These are phyloP conservation scores for Phytophthora pisi DNA, from an alignment of 352 stramenopile genomes.

Conservation along the genomic window DNA sequence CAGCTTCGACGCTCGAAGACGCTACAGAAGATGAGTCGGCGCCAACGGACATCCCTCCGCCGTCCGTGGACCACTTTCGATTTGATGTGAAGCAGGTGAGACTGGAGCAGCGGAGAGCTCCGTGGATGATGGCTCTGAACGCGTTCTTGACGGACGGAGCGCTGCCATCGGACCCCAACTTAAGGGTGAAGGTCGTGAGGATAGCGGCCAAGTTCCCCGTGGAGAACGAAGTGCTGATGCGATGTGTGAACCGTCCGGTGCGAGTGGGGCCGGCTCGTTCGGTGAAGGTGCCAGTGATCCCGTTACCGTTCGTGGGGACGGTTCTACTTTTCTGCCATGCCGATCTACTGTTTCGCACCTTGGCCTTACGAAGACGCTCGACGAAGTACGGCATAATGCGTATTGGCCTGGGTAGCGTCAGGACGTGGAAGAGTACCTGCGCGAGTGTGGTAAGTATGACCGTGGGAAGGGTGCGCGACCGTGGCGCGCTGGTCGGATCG, in stretches of 20 bases:
- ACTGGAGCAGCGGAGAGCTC: neutral
- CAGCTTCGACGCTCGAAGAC: no score
- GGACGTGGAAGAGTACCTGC: no score
- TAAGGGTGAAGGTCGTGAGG: neutral
- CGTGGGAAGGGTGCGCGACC: neutral
- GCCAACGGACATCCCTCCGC: neutral
- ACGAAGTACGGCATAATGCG: slow-evolving; percentile 5
- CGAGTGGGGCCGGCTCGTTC: neutral
- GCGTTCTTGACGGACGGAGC: slow-evolving; percentile 4
- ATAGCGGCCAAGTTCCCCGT: neutral
- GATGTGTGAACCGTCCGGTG: neutral
- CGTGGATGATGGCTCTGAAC: slow-evolving; percentile 4
- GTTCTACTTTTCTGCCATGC: slow-evolving; percentile 16
- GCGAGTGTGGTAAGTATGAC: no score
- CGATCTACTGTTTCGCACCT: slow-evolving; percentile 2
- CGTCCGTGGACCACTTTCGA: neutral
- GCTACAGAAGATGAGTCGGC: no score
- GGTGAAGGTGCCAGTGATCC: slow-evolving; percentile 3
- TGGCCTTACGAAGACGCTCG: slow-evolving; percentile 3
- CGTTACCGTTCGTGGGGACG: slow-evolving; percentile 6
- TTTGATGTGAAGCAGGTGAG: neutral
- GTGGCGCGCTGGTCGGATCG: slow-evolving; percentile 6
- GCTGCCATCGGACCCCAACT: neutral
- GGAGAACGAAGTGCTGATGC: slow-evolving; percentile 4
- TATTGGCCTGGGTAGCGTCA: neutral